Conservation (phyloP, 768 basidiomycete genomes). For the Leccinum sublutescens region DNA sequence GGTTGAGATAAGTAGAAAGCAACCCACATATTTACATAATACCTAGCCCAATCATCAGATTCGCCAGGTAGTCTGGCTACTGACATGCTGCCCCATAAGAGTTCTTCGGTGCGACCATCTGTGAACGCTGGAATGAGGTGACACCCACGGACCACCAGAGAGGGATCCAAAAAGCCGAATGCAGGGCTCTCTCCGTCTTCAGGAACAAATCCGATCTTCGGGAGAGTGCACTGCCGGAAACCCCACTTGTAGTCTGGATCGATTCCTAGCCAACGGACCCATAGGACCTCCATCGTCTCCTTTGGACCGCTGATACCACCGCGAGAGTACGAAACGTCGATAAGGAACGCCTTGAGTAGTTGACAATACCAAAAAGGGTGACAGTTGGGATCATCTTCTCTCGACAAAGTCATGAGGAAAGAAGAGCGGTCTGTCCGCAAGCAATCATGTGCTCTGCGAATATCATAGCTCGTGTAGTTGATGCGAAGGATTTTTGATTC, state of each 20-base stretch:
- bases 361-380: conserved; percentile 7
- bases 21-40: no score
- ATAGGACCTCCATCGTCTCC: not conserved
- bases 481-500: not conserved
- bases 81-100: no score
- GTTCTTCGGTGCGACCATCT: no score
- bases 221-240: not conserved
- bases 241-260: not conserved
- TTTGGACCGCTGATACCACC: not conserved
- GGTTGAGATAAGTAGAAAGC: no score
- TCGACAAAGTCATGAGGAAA: conserved; percentile 1
- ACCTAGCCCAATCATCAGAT: no score
- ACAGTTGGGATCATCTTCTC: not conserved
- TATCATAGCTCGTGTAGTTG: conserved; percentile 7
- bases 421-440: not conserved
- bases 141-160: no score
- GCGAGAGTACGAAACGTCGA: not conserved
- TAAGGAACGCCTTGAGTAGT: not conserved
- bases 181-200: not conserved
- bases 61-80: no score
- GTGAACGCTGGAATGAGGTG: no score
- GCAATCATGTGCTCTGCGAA: not conserved
- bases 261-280: conserved; percentile 3
- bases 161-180: no score
- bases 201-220: not conserved